Evolutionary conservation across 768 basidiomycete genomes (phyloP).

Genomic region (Paxillus rubicundulus): DNA sequence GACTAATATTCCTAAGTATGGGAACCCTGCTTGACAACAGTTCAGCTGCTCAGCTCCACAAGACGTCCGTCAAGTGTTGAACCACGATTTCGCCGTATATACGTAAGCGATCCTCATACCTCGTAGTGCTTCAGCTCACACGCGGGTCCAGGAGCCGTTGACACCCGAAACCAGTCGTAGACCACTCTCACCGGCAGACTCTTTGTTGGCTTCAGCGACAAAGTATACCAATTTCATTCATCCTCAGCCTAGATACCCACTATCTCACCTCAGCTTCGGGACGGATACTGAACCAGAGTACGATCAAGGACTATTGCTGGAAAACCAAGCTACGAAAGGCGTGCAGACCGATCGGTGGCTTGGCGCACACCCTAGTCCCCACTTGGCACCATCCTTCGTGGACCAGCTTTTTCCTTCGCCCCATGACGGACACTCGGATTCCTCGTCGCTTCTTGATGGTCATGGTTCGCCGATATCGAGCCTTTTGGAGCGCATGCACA

Average conservation of each 20-base stretch:
- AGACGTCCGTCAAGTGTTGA: constrained; percentile 38
- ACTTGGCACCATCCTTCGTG: constrained; percentile 30
- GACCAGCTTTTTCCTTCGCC: constrained; percentile 45
- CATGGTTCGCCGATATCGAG: constrained; percentile 46
- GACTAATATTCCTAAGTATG: constrained; percentile 32
- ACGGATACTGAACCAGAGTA: constrained; percentile 42
- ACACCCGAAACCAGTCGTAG: constrained; percentile 44
- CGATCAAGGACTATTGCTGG: constrained; percentile 24
- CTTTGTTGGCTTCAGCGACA: constrained; percentile 23
- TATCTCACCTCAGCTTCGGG: constrained; percentile 37
- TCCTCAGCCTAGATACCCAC: constrained; percentile 24
- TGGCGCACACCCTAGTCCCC: constrained; percentile 32
- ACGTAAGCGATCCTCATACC: constrained; percentile 30
- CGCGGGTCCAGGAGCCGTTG: constrained; percentile 37
- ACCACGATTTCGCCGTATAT: constrained; percentile 25
- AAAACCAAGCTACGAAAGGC: constrained; percentile 57
- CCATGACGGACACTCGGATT: constrained; percentile 67
- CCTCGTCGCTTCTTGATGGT: constrained; percentile 66
- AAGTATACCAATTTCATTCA: constrained; percentile 27
- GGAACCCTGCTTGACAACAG: constrained; percentile 22
- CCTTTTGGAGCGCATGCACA: constrained; percentile 61
- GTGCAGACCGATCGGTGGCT: constrained; percentile 62
- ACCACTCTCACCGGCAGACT: constrained; percentile 43
- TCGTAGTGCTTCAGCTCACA: constrained; percentile 7
- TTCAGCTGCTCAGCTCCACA: constrained; percentile 23